These are phyloP conservation scores for Pythium aquatile DNA, from an alignment of 352 stramenopile genomes.

Conservation along the genomic window DNA sequence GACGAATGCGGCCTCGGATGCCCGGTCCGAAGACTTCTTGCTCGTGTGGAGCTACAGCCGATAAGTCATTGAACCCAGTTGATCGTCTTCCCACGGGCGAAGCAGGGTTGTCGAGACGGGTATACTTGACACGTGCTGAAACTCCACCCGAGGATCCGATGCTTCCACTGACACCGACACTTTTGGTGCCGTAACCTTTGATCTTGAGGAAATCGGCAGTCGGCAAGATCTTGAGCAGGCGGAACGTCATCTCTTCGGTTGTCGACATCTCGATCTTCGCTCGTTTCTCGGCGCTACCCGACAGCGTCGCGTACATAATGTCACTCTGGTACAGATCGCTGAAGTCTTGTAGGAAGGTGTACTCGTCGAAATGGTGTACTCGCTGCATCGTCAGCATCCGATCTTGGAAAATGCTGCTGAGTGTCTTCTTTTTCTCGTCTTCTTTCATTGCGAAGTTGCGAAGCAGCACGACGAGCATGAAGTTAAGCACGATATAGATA, in stretches of 20 bases:
- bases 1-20: conserved; percentile 32
- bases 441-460: conserved; percentile 86
- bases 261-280: conserved; percentile 52
- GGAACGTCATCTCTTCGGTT: conserved; percentile 58
- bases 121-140: conserved; percentile 26
- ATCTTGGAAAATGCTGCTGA: conserved; percentile 75
- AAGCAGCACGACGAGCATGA: conserved; percentile 84
- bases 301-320: conserved; percentile 75
- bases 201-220: conserved; percentile 69
- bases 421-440: conserved; percentile 68
- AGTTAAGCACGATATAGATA: conserved; percentile 74
- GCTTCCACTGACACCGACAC: conserved; percentile 1
- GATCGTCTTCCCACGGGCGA: conserved; percentile 15
- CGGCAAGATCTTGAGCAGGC: conserved; percentile 58
- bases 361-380: conserved; percentile 78
- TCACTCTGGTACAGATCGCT: conserved; percentile 71
- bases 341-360: conserved; percentile 73
- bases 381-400: conserved; percentile 78
- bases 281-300: conserved; percentile 57
- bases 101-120: conserved; percentile 20
- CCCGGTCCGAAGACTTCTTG: conserved; percentile 20
- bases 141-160: conserved; percentile 7
- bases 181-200: conserved; percentile 45
- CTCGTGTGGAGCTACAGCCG: neutral
- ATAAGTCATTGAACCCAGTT: neutral